These are phyloP conservation scores for Monascus purpureus DNA, from an alignment of 495 filamentous ascomycete species.

Conservation along the genomic window DNA sequence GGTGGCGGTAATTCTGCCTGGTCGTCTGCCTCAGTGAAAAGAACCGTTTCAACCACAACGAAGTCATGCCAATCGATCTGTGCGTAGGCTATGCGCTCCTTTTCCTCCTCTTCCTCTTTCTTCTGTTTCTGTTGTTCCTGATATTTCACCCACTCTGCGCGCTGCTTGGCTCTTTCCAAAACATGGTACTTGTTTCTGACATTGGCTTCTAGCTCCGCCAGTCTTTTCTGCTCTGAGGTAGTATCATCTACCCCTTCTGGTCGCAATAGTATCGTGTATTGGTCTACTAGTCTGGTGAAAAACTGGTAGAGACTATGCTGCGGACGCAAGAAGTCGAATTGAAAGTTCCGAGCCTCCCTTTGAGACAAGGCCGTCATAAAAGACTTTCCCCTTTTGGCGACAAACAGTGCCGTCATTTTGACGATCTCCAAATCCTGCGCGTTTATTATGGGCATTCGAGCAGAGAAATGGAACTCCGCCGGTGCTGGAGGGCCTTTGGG, in stretches of 20 bases:
- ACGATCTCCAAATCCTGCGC: constrained; percentile 92
- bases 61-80: constrained; percentile 99
- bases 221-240: constrained; percentile 53
- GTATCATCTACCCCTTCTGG: constrained; percentile 51
- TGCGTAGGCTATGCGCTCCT: constrained; percentile 70
- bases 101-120: constrained; percentile 78
- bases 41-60: constrained; percentile 87
- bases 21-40: constrained; percentile 83
- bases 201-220: constrained; percentile 65
- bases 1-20: constrained; percentile 76
- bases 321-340: constrained; percentile 93
- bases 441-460: constrained; percentile 93
- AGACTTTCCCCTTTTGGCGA: constrained; percentile 76
- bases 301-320: constrained; percentile 93
- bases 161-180: constrained; percentile 62
- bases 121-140: constrained; percentile 76
- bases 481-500: constrained; percentile 76
- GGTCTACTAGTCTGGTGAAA: constrained; percentile 82
- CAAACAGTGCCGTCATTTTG: constrained; percentile 75
- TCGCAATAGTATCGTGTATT: constrained; percentile 74
- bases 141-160: constrained; percentile 76
- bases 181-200: constrained; percentile 66
- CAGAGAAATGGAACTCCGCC: constrained; percentile 85
- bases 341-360: constrained; percentile 78
- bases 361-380: constrained; percentile 83